Conservation (phyloP, 2,329 filamentous ascomycete species). For the Parastagonospora nodorum region DNA sequence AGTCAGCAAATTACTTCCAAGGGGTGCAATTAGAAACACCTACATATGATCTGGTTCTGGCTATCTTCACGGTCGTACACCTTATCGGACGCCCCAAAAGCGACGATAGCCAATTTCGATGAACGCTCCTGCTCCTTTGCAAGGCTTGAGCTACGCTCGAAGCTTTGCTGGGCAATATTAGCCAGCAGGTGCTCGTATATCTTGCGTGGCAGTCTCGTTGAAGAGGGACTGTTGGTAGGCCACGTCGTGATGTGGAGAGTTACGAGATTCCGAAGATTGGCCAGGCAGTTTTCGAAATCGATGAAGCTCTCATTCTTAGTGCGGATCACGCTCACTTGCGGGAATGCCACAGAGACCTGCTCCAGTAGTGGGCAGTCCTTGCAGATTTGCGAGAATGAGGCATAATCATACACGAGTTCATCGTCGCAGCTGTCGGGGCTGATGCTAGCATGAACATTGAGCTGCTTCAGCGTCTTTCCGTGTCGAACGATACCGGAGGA, state of each 20-base stretch:
- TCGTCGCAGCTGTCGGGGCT: slow-evolving; percentile 46
- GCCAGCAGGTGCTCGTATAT: slow-evolving; percentile 55
- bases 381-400: slow-evolving; percentile 54
- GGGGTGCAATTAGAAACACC: not conserved
- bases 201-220: slow-evolving; percentile 47
- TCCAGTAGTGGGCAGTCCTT: slow-evolving; percentile 50
- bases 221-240: slow-evolving; percentile 51
- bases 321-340: slow-evolving; percentile 50
- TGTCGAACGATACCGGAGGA: slow-evolving; percentile 53
- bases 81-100: slow-evolving; percentile 54
- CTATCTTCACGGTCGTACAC: slow-evolving; percentile 55
- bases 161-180: slow-evolving; percentile 45
- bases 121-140: slow-evolving; percentile 31
- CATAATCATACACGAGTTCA: slow-evolving; percentile 51
- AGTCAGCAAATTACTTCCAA: not conserved
- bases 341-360: slow-evolving; percentile 55
- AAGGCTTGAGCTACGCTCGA: slow-evolving; percentile 36
- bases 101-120: slow-evolving; percentile 52
- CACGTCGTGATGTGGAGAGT: slow-evolving; percentile 57
- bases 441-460: slow-evolving; percentile 52
- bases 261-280: slow-evolving; percentile 47
- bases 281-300: slow-evolving; percentile 49
- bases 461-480: slow-evolving; percentile 50
- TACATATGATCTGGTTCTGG: slow-evolving; percentile 49
- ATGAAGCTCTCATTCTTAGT: slow-evolving; percentile 50